A percentile compares a stretch with the other conserved stretches of the same genome.
phyloP scores from a whole-genome alignment of 331 rosid species.

The Rosa hybrid region DNA sequence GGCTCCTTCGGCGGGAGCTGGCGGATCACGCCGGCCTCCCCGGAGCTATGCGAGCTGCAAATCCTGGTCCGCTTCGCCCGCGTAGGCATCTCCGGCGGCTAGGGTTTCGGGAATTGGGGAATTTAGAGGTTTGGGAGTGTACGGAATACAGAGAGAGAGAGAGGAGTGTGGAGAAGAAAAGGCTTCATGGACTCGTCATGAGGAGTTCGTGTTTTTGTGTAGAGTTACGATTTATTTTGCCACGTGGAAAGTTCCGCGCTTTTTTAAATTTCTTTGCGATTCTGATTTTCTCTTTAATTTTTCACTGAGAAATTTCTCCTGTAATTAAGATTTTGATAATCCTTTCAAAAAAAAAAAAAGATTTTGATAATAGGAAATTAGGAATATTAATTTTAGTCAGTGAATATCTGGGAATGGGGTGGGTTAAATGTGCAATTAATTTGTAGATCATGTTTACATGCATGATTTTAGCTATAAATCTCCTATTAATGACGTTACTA shows the following conservation, averaged over 20 bases:
- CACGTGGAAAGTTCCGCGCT: background rate
- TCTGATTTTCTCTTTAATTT: background rate
- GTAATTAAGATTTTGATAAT: too few species aligned
- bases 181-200: background rate
- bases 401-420: too few species aligned
- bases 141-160: background rate
- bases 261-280: background rate
- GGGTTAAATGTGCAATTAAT: too few species aligned
- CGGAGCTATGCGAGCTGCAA: background rate
- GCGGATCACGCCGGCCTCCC: background rate
- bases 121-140: slow-evolving; percentile 9
- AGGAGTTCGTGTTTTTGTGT: background rate
- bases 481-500: too few species aligned
- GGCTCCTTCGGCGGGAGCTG: background rate
- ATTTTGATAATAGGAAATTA: too few species aligned
- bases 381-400: too few species aligned
- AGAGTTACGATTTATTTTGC: background rate
- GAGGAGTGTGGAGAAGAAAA: background rate
- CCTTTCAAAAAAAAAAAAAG: too few species aligned
- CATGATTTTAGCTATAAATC: too few species aligned
- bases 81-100: background rate
- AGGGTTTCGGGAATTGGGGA: slow-evolving; percentile 7
- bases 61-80: slow-evolving; percentile 6
- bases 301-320: too few species aligned
- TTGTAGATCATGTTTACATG: too few species aligned